These are phyloP conservation scores for Geotrichum aggregatum DNA, from an alignment of 1,139 yeast species.

Conservation along the genomic window DNA sequence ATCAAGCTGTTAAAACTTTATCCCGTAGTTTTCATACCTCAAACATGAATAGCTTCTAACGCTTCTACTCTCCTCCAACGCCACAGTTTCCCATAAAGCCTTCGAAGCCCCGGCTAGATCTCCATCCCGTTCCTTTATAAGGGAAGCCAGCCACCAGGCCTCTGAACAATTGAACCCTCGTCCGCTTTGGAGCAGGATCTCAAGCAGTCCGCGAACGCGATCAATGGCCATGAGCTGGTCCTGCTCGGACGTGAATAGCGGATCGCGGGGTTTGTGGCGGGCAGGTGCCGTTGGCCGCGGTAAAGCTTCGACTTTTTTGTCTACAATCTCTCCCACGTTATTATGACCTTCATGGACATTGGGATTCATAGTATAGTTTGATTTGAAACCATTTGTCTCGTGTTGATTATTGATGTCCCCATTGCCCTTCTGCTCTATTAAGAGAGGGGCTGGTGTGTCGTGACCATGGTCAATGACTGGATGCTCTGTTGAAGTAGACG, in stretches of 20 bases:
- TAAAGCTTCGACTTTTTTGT: too few species aligned
- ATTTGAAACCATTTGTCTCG: background rate
- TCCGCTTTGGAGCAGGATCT: conserved; percentile 49
- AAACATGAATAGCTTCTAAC: conserved; percentile 43
- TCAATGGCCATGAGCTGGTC: conserved; percentile 65
- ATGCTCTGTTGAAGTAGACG: too few species aligned
- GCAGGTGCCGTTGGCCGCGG: too few species aligned
- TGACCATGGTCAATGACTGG: too few species aligned
- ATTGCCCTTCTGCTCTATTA: background rate
- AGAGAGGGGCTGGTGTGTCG: too few species aligned
- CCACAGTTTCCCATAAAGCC: conserved; percentile 64
- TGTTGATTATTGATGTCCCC: background rate
- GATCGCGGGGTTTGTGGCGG: background rate
- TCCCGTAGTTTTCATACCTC: background rate
- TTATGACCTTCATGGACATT: background rate
- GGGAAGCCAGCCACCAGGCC: conserved; percentile 67
- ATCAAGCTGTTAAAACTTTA: background rate
- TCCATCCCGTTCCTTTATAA: conserved; percentile 58
- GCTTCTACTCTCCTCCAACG: conserved; percentile 62
- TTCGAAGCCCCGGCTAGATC: conserved; percentile 51
- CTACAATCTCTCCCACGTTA: too few species aligned
- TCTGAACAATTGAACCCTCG: conserved; percentile 60
- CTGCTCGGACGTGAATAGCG: conserved; percentile 42
- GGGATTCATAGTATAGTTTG: background rate
- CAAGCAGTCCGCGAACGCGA: conserved; percentile 60